These are phyloP conservation scores for Theobroma cacao DNA, from an alignment of 345 rosid genomes.

Conservation along the genomic window DNA sequence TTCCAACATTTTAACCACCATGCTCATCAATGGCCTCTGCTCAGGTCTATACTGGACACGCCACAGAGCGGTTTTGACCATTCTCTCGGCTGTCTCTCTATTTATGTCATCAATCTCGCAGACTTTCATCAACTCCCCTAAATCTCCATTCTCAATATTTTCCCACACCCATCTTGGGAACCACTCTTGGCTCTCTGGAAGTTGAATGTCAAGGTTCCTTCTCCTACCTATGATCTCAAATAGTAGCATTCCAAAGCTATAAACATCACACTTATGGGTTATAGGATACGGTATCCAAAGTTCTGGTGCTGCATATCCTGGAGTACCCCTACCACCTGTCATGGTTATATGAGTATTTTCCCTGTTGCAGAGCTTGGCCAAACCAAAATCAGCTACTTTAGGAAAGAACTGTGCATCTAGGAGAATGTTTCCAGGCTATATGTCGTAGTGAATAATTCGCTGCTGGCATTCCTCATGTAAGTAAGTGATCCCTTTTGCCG, in stretches of 20 bases:
- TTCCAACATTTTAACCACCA: slow-evolving; percentile 34
- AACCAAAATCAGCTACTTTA: slow-evolving; percentile 54
- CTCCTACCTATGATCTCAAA: slow-evolving; percentile 20
- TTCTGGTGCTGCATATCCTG: slow-evolving; percentile 20
- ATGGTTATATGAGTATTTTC: slow-evolving; percentile 6
- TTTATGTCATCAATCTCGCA: slow-evolving; percentile 27
- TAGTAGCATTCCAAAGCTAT: slow-evolving; percentile 21
- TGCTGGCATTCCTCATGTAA: slow-evolving; percentile 61
- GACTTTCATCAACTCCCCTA: background rate
- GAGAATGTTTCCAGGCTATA: slow-evolving; percentile 53
- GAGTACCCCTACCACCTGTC: slow-evolving; percentile 18
- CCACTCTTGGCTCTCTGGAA: slow-evolving; percentile 12
- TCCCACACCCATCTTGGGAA: slow-evolving; percentile 21
- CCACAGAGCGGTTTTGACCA: slow-evolving; percentile 20
- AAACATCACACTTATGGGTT: slow-evolving; percentile 22
- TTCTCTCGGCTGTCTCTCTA: slow-evolving; percentile 23
- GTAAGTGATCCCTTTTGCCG: slow-evolving; percentile 56
- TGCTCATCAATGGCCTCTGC: slow-evolving; percentile 30
- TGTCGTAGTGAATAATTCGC: slow-evolving; percentile 53
- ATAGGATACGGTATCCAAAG: background rate
- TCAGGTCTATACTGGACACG: slow-evolving; percentile 32
- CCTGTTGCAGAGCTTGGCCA: slow-evolving; percentile 44
- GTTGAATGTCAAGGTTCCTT: background rate
- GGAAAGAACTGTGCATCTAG: slow-evolving; percentile 44
- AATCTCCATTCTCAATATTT: slow-evolving; percentile 1